Percentiles rank a stretch among this genome's conserved stretches.
Evolutionary conservation across 2,329 filamentous ascomycete genomes (phyloP).

Genomic region (Sporothrix brunneoviolacea): DNA sequence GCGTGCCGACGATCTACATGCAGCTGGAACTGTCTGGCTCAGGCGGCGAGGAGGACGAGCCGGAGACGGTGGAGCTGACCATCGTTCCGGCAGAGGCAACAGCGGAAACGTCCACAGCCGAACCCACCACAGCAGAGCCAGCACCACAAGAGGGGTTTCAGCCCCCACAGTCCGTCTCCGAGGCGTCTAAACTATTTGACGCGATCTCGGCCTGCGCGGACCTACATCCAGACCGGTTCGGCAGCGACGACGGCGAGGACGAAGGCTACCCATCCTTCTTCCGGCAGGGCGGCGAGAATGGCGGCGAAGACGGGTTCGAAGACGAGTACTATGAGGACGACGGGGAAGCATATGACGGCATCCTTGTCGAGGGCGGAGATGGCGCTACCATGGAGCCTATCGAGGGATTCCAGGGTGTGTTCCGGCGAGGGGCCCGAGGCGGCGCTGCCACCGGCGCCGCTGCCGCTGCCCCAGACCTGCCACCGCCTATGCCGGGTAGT

Average conservation of each 20-base stretch:
- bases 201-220: conserved; percentile 71
- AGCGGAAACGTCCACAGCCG: conserved; percentile 3
- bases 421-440: conserved; percentile 26
- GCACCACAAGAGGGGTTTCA: too few species aligned
- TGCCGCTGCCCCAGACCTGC: conserved; percentile 41
- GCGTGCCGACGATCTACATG: conserved; percentile 53
- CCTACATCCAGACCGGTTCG: conserved; percentile 64
- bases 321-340: conserved; percentile 47
- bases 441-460: conserved; percentile 29
- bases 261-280: conserved; percentile 51
- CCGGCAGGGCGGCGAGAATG: conserved; percentile 45
- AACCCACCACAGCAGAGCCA: neutral
- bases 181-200: conserved; percentile 50
- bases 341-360: conserved; percentile 49
- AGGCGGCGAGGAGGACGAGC: conserved; percentile 48
- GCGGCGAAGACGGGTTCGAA: conserved; percentile 37
- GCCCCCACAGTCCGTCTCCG: conserved; percentile 22
- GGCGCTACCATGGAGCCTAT: conserved; percentile 39
- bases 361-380: conserved; percentile 50
- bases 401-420: conserved; percentile 53
- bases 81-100: conserved; percentile 44
- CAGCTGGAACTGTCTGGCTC: conserved; percentile 59
- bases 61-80: conserved; percentile 60
- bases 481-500: conserved; percentile 65
- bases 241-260: conserved; percentile 51